Evolutionary conservation across 164 flowering plant genomes (phyloP).

Genomic region (Stephania cephalantha): DNA sequence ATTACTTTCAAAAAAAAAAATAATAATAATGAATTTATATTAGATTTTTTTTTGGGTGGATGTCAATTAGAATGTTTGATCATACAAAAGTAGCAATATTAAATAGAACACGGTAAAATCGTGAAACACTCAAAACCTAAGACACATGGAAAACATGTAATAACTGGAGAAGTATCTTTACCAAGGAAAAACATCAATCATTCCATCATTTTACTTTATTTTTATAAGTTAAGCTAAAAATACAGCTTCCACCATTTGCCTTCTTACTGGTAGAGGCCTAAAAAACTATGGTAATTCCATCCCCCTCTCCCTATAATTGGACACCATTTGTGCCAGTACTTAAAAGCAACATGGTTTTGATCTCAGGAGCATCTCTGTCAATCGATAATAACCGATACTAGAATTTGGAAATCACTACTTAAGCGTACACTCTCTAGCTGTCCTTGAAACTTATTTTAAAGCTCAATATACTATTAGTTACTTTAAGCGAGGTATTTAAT

Average conservation of each 20-base stretch:
- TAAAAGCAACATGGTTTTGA: background rate
- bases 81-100: no score
- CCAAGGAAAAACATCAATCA: background rate
- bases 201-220: background rate
- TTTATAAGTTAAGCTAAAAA: background rate
- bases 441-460: background rate
- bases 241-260: background rate
- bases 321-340: background rate
- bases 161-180: background rate
- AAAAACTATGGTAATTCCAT: background rate
- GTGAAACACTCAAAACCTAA: no score
- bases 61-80: no score
- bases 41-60: no score
- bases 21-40: no score
- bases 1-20: no score
- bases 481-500: background rate
- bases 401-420: background rate
- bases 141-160: background rate
- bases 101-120: no score
- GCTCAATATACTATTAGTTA: background rate
- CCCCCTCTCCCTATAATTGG: background rate
- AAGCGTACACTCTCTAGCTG: background rate
- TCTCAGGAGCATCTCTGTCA: background rate
- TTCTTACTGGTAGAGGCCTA: background rate
- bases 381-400: background rate